Conservation (phyloP, 805 yeast species). For the Saccharomyces jurei region DNA sequence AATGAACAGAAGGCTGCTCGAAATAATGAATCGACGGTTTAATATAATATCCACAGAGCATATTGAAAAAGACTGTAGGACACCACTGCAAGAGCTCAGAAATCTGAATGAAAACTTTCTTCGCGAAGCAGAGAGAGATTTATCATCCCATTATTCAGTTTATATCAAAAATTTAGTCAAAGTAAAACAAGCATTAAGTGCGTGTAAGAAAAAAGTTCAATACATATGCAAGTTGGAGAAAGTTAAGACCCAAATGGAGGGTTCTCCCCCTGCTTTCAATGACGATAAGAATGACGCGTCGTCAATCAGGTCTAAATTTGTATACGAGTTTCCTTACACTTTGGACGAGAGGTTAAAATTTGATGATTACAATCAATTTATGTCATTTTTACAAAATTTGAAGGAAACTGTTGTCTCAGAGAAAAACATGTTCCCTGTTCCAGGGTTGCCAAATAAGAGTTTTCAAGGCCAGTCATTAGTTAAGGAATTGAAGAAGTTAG, state of each 20-base stretch:
- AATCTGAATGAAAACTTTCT: constrained; percentile 4
- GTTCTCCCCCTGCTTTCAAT: background rate
- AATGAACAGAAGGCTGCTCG: constrained; percentile 1
- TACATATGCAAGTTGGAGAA: background rate
- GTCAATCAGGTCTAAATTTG: background rate
- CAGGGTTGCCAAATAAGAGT: constrained; percentile 13
- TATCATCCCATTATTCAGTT: constrained; percentile 3
- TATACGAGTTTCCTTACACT: constrained; percentile 6
- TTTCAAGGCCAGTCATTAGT: constrained; percentile 24
- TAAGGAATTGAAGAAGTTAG: constrained; percentile 16
- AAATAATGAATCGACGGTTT: background rate
- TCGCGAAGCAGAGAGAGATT: constrained; percentile 5
- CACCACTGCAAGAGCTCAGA: constrained; percentile 4
- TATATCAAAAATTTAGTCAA: constrained; percentile 9
- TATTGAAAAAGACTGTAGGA: constrained; percentile 4
- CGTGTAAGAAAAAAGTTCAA: constrained; percentile 2
- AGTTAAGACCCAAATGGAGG: background rate
- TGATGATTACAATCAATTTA: constrained; percentile 12
- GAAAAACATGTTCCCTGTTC: constrained; percentile 24
- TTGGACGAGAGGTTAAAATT: constrained; percentile 14
- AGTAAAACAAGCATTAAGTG: constrained; percentile 5
- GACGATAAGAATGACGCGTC: background rate
- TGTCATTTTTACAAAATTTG: constrained; percentile 5
- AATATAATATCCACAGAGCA: background rate
- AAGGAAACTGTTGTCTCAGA: constrained; percentile 15